Conservation (phyloP, 805 yeast genomes). For the Saccharomycopsis vini region DNA sequence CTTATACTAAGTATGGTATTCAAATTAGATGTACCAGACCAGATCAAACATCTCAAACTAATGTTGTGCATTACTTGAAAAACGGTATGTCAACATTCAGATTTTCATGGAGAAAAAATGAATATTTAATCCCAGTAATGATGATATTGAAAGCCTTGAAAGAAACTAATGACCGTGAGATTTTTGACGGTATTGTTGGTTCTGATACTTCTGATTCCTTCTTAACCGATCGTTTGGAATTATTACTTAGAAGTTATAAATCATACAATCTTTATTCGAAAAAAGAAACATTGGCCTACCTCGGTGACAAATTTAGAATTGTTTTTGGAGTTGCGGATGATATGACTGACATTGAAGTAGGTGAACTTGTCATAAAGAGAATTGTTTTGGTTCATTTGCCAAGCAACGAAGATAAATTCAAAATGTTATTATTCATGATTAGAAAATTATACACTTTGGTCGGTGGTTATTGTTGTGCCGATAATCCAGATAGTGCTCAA, state of each 20-base stretch:
- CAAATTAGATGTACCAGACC: constrained; percentile 92
- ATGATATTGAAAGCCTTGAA: constrained; percentile 86
- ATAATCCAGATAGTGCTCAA: constrained; percentile 98
- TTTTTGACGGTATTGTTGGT: constrained; percentile 94
- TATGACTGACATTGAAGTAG: constrained; percentile 82
- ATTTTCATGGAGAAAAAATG: constrained; percentile 95
- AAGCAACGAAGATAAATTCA: constrained; percentile 69
- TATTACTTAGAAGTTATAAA: constrained; percentile 82
- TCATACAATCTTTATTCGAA: constrained; percentile 68
- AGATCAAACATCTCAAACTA: constrained; percentile 95
- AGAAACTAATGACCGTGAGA: constrained; percentile 89
- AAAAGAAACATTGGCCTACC: constrained; percentile 83
- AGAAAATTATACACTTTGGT: constrained; percentile 90
- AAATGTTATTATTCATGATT: constrained; percentile 86
- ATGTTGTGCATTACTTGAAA: constrained; percentile 88
- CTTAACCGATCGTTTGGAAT: constrained; percentile 95
- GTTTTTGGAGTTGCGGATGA: constrained; percentile 87
- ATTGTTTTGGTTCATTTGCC: constrained; percentile 85
- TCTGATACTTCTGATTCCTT: constrained; percentile 80
- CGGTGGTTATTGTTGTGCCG: constrained; percentile 94
- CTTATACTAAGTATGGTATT: constrained; percentile 83
- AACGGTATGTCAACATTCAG: constrained; percentile 96
- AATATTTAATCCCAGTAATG: constrained; percentile 85
- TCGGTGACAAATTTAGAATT: constrained; percentile 93
- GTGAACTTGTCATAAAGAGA: constrained; percentile 69